Evolutionary conservation across 768 basidiomycete genomes (phyloP).

Genomic region (Mycena filopes): DNA sequence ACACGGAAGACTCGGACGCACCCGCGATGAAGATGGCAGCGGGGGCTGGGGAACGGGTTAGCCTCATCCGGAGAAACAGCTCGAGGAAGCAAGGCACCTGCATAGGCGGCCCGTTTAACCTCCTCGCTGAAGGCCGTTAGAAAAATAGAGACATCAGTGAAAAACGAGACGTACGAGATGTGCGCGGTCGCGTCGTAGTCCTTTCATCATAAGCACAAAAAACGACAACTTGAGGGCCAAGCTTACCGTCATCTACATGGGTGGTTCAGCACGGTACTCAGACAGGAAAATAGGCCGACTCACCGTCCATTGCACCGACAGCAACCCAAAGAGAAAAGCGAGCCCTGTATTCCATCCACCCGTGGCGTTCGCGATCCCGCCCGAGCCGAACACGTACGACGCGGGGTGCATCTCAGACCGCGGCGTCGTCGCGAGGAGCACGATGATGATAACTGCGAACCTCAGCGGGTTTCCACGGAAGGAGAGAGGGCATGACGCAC

Average conservation of each 20-base stretch:
- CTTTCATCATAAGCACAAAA: conserved; percentile 43
- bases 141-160: conserved; percentile 13
- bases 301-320: conserved; percentile 91
- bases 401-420: conserved; percentile 85
- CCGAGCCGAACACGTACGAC: conserved; percentile 80
- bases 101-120: conserved; percentile 82
- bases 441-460: conserved; percentile 82
- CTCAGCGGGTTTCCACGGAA: conserved; percentile 5
- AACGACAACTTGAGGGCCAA: not conserved
- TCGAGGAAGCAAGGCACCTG: conserved; percentile 52
- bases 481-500: conserved; percentile 47
- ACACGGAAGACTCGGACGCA: conserved; percentile 10
- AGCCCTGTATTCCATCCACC: conserved; percentile 84
- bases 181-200: conserved; percentile 87
- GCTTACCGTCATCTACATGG: conserved; percentile 65
- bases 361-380: conserved; percentile 80
- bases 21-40: conserved; percentile 44
- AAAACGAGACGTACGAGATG: conserved; percentile 68
- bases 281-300: conserved; percentile 37
- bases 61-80: not conserved
- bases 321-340: conserved; percentile 85
- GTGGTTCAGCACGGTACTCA: conserved; percentile 16
- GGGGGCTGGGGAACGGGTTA: conserved; percentile 32
- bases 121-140: conserved; percentile 65
- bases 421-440: conserved; percentile 78